These are phyloP conservation scores for Populus deltoides DNA, from an alignment of 345 rosid genomes.

Conservation along the genomic window DNA sequence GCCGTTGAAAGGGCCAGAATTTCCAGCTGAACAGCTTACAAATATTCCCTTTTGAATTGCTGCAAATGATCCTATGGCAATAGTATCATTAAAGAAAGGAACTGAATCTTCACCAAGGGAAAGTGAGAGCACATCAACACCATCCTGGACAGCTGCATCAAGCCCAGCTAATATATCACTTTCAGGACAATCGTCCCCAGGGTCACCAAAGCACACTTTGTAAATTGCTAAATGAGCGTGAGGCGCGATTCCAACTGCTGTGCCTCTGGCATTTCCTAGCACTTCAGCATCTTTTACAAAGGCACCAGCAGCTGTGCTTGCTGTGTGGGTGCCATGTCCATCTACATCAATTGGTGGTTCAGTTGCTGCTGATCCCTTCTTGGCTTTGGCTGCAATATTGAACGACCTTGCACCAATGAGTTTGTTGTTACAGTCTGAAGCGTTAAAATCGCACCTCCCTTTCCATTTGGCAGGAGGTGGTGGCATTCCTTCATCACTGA, in stretches of 20 bases:
- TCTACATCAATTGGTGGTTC: constrained; percentile 8
- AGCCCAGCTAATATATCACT: constrained; percentile 61
- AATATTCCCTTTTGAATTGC: constrained; percentile 34
- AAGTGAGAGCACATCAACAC: constrained; percentile 58
- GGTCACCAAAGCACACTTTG: constrained; percentile 48
- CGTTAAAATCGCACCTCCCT: constrained; percentile 23
- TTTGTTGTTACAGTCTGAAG: constrained; percentile 19
- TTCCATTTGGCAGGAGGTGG: constrained; percentile 27
- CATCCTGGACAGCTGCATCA: constrained; percentile 57
- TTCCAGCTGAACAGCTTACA: constrained; percentile 41
- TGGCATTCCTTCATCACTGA: constrained; percentile 22
- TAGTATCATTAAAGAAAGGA: constrained; percentile 29
- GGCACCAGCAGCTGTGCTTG: constrained; percentile 48
- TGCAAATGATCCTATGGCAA: constrained; percentile 38
- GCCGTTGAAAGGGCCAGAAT: constrained; percentile 30
- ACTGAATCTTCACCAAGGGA: constrained; percentile 36
- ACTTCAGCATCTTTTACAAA: constrained; percentile 28
- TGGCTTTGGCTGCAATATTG: constrained; percentile 3
- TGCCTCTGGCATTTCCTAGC: constrained; percentile 52
- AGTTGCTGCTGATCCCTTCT: neutral
- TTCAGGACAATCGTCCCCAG: constrained; percentile 43
- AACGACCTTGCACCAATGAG: constrained; percentile 18
- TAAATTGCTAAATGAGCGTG: constrained; percentile 55
- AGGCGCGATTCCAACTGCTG: constrained; percentile 40
- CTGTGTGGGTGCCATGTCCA: constrained; percentile 26